Evolutionary conservation across 176 grass and related monocot species (phyloP).

Genomic region (Oropetium thomaeum): DNA sequence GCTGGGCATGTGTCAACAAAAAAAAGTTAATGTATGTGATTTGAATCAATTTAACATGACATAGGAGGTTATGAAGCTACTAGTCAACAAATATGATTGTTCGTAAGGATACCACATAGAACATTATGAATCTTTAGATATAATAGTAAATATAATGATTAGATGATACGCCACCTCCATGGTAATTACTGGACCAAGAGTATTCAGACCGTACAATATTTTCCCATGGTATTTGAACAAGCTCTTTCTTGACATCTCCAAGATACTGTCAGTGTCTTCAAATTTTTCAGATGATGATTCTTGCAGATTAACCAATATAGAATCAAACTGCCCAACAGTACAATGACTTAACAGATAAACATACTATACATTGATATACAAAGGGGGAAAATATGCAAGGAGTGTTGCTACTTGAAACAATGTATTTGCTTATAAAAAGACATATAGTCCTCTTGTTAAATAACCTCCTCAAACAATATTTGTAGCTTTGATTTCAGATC

Average conservation of each 20-base stretch:
- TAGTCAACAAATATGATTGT: slow-evolving; percentile 17
- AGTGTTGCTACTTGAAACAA: slow-evolving; percentile 5
- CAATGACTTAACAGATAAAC: slow-evolving; percentile 11
- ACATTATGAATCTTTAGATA: slow-evolving; percentile 20
- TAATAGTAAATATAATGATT: background rate
- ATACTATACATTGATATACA: background rate
- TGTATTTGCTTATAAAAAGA: slow-evolving; percentile 14
- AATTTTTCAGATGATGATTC: slow-evolving; percentile 54
- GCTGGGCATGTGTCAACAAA: background rate
- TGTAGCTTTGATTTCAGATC: slow-evolving; percentile 49
- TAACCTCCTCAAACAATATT: slow-evolving; percentile 43
- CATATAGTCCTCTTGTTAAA: slow-evolving; percentile 21
- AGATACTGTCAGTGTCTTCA: slow-evolving; percentile 57
- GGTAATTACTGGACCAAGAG: slow-evolving; percentile 55
- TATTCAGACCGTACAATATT: slow-evolving; percentile 47
- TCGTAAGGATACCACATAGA: background rate
- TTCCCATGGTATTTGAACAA: slow-evolving; percentile 48
- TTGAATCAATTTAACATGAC: background rate
- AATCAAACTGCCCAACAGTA: slow-evolving; percentile 44
- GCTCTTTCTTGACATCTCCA: slow-evolving; percentile 55
- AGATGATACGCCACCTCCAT: slow-evolving; percentile 43
- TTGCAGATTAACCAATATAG: slow-evolving; percentile 48
- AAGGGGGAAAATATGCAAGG: background rate
- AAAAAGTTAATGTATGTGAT: slow-evolving; percentile 2
- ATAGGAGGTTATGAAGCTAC: background rate